A percentile compares a stretch with the other conserved stretches of the same genome.
phyloP scores from a whole-genome alignment of 192 early-diverging fungal genomes.

The Linnemannia schmuckeri region DNA sequence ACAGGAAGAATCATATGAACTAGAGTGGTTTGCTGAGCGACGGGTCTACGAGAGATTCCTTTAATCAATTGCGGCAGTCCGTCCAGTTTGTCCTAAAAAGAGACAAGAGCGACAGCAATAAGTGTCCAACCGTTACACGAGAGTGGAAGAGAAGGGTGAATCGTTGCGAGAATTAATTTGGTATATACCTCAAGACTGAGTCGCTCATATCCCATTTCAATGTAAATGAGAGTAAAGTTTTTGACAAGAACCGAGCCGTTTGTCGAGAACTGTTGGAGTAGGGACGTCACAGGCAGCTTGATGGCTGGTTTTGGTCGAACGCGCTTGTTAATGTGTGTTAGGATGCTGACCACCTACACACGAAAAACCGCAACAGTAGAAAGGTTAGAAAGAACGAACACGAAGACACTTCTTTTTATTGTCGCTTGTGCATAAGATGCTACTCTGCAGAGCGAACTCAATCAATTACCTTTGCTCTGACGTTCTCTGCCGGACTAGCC shows the following conservation, averaged over 20 bases:
- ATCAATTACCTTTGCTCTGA: slow-evolving; percentile 59
- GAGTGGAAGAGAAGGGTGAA: too few species aligned
- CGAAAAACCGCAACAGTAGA: not conserved
- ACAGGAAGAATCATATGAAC: slow-evolving; percentile 78
- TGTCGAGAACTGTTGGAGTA: slow-evolving; percentile 72
- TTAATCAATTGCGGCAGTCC: slow-evolving; percentile 73
- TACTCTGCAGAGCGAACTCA: too few species aligned
- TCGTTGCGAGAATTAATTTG: not conserved
- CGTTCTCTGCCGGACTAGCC: slow-evolving; percentile 57
- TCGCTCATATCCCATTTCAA: slow-evolving; percentile 82
- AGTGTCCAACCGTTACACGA: not conserved
- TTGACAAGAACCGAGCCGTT: slow-evolving; percentile 69
- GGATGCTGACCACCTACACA: slow-evolving; percentile 77
- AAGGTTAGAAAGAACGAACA: not conserved
- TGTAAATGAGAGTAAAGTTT: slow-evolving; percentile 87
- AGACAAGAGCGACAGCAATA: not conserved
- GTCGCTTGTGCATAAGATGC: not conserved
- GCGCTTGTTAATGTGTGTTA: slow-evolving; percentile 89
- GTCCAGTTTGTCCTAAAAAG: slow-evolving; percentile 38
- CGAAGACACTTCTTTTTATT: not conserved
- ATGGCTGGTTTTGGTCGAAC: slow-evolving; percentile 73
- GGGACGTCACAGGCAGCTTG: slow-evolving; percentile 70
- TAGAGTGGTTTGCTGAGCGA: slow-evolving; percentile 71
- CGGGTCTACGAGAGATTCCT: slow-evolving; percentile 68
- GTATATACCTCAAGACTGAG: slow-evolving; percentile 58